Evolutionary conservation across 2,329 filamentous ascomycete genomes (phyloP), one percentile per base, ranked within the genome.

Genomic region (Akanthomyces uredinophilus): DNA sequence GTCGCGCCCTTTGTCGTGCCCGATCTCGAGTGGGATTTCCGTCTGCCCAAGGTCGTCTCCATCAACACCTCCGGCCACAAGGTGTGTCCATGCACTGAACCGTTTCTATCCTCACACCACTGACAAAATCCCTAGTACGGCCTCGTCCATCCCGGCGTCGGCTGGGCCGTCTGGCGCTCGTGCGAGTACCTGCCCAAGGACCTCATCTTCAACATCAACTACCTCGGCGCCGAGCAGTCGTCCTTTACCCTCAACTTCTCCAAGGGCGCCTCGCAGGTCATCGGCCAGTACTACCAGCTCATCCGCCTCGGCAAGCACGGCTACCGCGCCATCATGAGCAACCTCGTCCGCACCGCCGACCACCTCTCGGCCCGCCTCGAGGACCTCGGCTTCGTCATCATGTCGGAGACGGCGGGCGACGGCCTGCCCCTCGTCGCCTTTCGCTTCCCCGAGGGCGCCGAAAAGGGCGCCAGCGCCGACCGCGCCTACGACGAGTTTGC

Each of bases 191-290:
- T 96, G 3, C 94, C 94, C 8, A 83, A 94, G 72, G 93, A 97
- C 71, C 87, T 97, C 24, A 92, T 98, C 70, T 98, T 98, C 85
- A 97, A 96, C 83, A 97, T 98, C 84, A 97, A 97, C 83, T 98
- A 98, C 78, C 88, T 97, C 6, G 94, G 94, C 55, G 93, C 94
- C 13, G 92, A 97, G 72, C 94, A 98, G 74, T 89, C 92, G 2
- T 96, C 92, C 3, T 97, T 97, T 79, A 97, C 94, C 0, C 86
- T 98, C 64, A 98, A 98, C 82, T 98, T 98, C 81, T 96, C 91
- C 72, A 96, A 96, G 75, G 93, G 93, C 62, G 94, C 94, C 14
- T 92, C 89, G 6, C 93, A 97, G 73, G 91, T 97, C 71, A 96
- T 98, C 65, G 94, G 91, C 32, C 94, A 98, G 77, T 98, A 97